phyloP scores from a whole-genome alignment of 202 grass and related monocot genomes.

The Setaria italica region DNA sequence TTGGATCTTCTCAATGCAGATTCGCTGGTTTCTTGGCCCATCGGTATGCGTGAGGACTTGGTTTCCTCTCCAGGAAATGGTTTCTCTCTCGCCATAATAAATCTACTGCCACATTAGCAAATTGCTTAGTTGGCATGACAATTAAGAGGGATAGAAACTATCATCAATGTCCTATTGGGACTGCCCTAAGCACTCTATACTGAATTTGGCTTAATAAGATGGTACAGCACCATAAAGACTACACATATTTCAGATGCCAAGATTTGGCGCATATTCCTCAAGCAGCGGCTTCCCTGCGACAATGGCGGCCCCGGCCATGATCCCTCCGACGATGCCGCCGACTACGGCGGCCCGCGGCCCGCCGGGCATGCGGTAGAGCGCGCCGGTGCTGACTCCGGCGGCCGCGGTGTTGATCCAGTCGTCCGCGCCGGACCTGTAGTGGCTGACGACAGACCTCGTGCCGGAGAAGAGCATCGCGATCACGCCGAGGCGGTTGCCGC shows the following conservation, averaged over 20 bases:
- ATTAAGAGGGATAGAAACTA: no score
- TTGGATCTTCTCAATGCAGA: no score
- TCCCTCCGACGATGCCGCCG: constrained; percentile 48
- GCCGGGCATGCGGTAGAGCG: constrained; percentile 43
- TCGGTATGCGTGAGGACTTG: no score
- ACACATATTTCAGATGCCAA: background rate
- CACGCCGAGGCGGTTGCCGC: constrained; percentile 45
- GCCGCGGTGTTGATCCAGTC: constrained; percentile 46
- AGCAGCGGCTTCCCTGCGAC: constrained; percentile 41
- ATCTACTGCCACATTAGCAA: no score
- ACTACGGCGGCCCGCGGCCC: constrained; percentile 48
- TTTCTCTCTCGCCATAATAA: no score
- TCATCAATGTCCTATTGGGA: no score
- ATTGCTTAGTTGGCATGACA: no score
- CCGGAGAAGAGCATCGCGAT: constrained; percentile 45
- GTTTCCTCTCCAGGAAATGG: no score
- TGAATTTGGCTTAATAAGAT: background rate
- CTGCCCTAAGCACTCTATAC: no score
- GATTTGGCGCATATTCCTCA: constrained; percentile 38
- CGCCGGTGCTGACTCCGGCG: constrained; percentile 40
- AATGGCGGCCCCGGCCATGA: constrained; percentile 35
- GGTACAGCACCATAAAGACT: background rate
- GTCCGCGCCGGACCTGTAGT: constrained; percentile 17
- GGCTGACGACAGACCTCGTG: constrained; percentile 4
- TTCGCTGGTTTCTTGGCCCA: no score